Base-by-base conservation (phyloP, 768 basidiomycete species). In the Auricularia sp. region DNA sequence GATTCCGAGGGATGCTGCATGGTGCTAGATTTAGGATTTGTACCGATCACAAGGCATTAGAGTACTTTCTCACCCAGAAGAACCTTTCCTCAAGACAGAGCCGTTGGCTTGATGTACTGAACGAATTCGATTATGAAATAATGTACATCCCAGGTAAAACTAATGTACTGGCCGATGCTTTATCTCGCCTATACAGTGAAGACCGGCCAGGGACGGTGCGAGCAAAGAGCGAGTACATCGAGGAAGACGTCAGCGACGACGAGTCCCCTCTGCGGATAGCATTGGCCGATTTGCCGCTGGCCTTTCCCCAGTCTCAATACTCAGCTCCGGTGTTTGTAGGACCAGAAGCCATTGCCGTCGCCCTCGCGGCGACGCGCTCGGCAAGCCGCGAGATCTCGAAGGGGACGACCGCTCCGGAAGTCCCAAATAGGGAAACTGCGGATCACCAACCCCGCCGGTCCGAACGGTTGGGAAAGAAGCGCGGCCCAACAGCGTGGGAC, bases 1-100 rank as follows among this genome's bases (percentile, higher is more conserved):
- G 74, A 66, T 64, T 72, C 73, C 16, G 68, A 65, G 16, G 75
- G 43, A 67, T 76, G 3, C 44, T 79, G 2, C 73, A 72, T 36
- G 79, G 77, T 0, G 66, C 62, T 0, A 34, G 2, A 10, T 66
- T 66, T 51, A 6, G 51, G 12, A 56, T 66, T 8, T 62, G n/a
- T 18, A 44, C 65, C 1, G 47, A 66, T 29, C 65, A 66, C 21
- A 44, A 63, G 23, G 34, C 65, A 3, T 23, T 66, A 1, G n/a
- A 66, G 36, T 35, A 54, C 36, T 54, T 66, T 35, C 6, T 62
- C 18, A 36, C 18, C 10, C 65, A 66, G 16, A 62, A 63, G 51
- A 33, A 39, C 61, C 8, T 62, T 16, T 64, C 62, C 1, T 14
- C 18, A 1, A 44, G 63, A 4, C 63, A 59, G 47, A 35, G 42